These are phyloP conservation scores for Leccinellum rugosiceps DNA, from an alignment of 768 basidiomycete genomes.

Conservation along the genomic window DNA sequence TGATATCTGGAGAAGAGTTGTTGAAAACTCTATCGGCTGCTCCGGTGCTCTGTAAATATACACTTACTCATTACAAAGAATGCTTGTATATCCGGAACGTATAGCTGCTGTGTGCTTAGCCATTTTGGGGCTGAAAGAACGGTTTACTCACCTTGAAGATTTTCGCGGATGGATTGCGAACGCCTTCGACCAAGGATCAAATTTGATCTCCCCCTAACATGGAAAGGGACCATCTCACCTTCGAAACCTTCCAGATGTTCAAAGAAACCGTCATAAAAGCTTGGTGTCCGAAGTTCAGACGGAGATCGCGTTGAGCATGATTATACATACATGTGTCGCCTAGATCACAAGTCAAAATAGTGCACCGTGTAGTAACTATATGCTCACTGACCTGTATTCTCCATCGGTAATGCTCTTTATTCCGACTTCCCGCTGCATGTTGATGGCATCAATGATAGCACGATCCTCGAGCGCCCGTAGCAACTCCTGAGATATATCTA, in stretches of 20 bases:
- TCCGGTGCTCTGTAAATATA: neutral
- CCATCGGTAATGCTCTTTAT: constrained; percentile 44
- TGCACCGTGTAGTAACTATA: neutral
- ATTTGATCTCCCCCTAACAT: neutral
- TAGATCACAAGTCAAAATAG: neutral
- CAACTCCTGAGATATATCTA: constrained; percentile 33
- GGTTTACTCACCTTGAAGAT: neutral
- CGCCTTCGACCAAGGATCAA: neutral
- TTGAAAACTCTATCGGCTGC: neutral
- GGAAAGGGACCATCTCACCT: neutral
- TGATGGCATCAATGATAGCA: constrained; percentile 35
- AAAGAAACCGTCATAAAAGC: neutral
- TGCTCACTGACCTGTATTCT: constrained; percentile 34
- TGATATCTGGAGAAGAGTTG: neutral
- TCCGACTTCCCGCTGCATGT: constrained; percentile 39
- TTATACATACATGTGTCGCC: neutral
- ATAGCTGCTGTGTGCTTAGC: neutral
- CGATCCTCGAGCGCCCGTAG: constrained; percentile 36
- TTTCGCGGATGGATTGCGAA: neutral
- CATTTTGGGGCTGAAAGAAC: neutral
- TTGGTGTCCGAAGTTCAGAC: neutral
- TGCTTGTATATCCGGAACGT: neutral
- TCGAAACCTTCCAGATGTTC: neutral
- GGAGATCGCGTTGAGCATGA: neutral
- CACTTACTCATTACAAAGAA: neutral